Evolutionary conservation across 805 yeast species (phyloP).

Genomic region (Teunomyces aglyptinius): DNA sequence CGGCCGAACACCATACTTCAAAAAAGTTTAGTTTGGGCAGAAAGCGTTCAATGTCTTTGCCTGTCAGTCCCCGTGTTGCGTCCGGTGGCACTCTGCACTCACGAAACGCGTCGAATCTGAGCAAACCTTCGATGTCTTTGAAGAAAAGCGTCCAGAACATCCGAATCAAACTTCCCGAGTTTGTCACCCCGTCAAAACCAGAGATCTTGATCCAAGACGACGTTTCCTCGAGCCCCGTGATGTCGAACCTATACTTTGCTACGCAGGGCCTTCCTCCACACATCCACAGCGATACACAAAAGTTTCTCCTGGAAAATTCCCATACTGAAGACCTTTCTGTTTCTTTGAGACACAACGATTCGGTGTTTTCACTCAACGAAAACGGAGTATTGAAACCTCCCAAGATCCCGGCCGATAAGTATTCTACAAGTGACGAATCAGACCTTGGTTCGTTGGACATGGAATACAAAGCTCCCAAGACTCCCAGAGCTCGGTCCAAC

Average conservation of each 20-base stretch:
- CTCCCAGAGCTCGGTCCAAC: constrained; percentile 7
- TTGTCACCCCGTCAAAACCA: constrained; percentile 10
- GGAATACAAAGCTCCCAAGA: constrained; percentile 6
- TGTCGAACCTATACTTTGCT: constrained; percentile 51
- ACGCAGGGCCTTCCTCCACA: constrained; percentile 63
- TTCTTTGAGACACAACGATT: constrained; percentile 40
- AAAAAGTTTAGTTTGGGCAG: constrained; percentile 7
- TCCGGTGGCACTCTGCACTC: background rate
- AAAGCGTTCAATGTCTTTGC: constrained; percentile 11
- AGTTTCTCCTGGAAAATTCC: constrained; percentile 12
- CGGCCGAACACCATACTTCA: background rate
- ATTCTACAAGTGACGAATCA: constrained; percentile 13
- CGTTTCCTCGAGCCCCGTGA: constrained; percentile 22
- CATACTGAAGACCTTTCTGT: constrained; percentile 27
- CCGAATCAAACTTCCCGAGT: constrained; percentile 12
- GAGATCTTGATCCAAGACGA: background rate
- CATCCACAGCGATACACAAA: constrained; percentile 17
- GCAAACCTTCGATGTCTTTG: constrained; percentile 1
- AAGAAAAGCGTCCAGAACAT: constrained; percentile 10
- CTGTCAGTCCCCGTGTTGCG: constrained; percentile 2
- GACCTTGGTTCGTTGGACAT: background rate
- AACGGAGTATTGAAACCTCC: constrained; percentile 22
- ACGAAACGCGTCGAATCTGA: background rate
- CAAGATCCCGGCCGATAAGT: constrained; percentile 11
- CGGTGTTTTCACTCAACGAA: constrained; percentile 26